Evolutionary conservation across 1,284 basidiomycete species (phyloP).

Genomic region (Sporisorium scitamineum): DNA sequence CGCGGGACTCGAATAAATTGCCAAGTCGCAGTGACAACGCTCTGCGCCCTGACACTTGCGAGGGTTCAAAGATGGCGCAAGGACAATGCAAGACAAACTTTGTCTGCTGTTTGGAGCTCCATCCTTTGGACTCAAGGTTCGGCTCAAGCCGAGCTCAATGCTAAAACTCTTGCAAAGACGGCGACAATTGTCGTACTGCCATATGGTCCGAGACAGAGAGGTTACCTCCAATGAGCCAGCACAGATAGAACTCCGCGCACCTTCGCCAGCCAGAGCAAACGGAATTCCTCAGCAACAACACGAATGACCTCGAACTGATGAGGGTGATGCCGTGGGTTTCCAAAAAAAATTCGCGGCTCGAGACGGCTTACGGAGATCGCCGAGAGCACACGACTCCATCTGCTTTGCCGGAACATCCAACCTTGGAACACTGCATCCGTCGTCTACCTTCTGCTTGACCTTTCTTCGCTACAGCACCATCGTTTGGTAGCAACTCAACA

Average conservation of each 20-base stretch:
- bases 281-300: not conserved
- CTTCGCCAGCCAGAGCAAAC: not conserved
- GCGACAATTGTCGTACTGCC: not conserved
- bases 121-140: not conserved
- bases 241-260: not conserved
- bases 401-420: not conserved
- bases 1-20: not conserved
- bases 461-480: no score
- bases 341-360: not conserved
- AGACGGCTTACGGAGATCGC: constrained; percentile 29
- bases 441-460: no score
- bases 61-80: not conserved
- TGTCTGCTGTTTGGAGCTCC: not conserved
- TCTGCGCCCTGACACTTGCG: not conserved
- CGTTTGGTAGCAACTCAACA: not conserved
- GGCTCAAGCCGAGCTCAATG: not conserved
- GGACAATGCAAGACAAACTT: not conserved
- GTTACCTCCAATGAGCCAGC: no score
- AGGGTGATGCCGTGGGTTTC: not conserved
- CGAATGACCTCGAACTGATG: not conserved
- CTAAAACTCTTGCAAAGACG: not conserved
- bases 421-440: constrained; percentile 3
- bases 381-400: constrained; percentile 13
- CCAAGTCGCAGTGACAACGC: not conserved
- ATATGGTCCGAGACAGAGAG: no score